Conservation (phyloP, 1,139 yeast species). For the Scheffersomyces parashehatae region DNA sequence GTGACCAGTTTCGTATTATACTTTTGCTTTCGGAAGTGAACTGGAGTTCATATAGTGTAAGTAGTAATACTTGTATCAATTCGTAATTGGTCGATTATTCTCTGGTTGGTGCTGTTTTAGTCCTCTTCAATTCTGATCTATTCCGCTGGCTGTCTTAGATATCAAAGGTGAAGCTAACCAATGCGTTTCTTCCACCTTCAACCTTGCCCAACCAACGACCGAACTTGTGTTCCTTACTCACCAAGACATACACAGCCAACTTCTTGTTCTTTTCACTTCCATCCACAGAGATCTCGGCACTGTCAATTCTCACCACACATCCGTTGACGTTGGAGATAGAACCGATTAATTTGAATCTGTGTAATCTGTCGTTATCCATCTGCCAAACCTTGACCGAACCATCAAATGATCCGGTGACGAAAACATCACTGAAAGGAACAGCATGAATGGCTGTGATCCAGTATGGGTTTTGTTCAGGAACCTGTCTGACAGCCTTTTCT, state of each 20-base stretch:
- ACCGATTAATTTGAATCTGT: constrained; percentile 59
- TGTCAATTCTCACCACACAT: constrained; percentile 66
- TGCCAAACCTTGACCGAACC: constrained; percentile 81
- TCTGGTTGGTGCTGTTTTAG: too few species aligned
- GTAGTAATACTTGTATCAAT: too few species aligned
- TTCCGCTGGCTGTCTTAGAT: constrained; percentile 17
- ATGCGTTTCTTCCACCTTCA: constrained; percentile 44
- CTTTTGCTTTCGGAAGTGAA: too few species aligned
- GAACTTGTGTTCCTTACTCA: constrained; percentile 81
- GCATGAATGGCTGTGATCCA: constrained; percentile 84
- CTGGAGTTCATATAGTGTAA: too few species aligned
- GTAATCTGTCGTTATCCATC: constrained; percentile 56
- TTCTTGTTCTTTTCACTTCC: constrained; percentile 30
- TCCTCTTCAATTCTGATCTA: not conserved
- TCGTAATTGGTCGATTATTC: too few species aligned
- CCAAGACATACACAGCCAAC: constrained; percentile 62
- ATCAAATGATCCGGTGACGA: constrained; percentile 85
- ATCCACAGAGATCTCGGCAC: constrained; percentile 53
- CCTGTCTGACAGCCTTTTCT: constrained; percentile 44
- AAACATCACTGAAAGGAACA: constrained; percentile 85
- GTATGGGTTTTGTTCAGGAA: constrained; percentile 75
- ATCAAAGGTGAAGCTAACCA: constrained; percentile 40
- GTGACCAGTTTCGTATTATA: too few species aligned
- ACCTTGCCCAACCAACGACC: constrained; percentile 73
- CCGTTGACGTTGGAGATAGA: constrained; percentile 65